Base-by-base conservation (phyloP, 805 yeast species). In the Yamadazyma paraphyllophila region DNA sequence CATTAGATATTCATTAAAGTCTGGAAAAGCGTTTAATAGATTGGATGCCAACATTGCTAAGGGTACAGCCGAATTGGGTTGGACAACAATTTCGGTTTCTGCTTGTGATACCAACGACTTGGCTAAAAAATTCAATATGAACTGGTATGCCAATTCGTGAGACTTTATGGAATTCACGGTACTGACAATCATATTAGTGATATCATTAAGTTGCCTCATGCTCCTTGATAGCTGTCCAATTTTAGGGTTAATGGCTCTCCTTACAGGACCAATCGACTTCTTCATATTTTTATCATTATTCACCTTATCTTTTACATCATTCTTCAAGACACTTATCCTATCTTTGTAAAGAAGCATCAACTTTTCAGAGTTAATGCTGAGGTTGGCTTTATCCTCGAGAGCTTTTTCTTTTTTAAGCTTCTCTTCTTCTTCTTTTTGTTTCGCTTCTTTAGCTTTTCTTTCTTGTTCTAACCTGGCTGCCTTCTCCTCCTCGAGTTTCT, bases 211-310 rank as follows among this genome's bases (percentile, higher is more conserved):
- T 59, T 94, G 96, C 2, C 63, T 38, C 43, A 60, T 65, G 43
- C 90, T 82, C 57, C 82, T 83, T 1, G 97, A 89, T 49, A 94
- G 71, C 66, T 94, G 98, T 10, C 99, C 98, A 53, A 94, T 82
- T 59, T 85, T 86, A 5, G 97, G 94, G 58, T 88, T 88, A 53
- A 94, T 80, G 56, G 83, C 81, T 41, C 97, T 72, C 58, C 84
- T 85, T 45, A 81, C 75, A n/a, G 76, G 74, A 14, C 77, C 73
- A 30, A 82, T 74, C n/a, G 63, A 59, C 39, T 76, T 78, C 54
- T 83, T 83, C 31, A 78, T 58, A 26, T 69, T 77, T 24, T 77
- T 75, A 53, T 83, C 73, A 11, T 52, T 51, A n/a, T 63, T 60
- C 27, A 89, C 74, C 8, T 79, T 78, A 10, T 69, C 74, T 3